Evolutionary conservation across 768 basidiomycete genomes (phyloP).

Genomic region (Trametes cinnabarina): DNA sequence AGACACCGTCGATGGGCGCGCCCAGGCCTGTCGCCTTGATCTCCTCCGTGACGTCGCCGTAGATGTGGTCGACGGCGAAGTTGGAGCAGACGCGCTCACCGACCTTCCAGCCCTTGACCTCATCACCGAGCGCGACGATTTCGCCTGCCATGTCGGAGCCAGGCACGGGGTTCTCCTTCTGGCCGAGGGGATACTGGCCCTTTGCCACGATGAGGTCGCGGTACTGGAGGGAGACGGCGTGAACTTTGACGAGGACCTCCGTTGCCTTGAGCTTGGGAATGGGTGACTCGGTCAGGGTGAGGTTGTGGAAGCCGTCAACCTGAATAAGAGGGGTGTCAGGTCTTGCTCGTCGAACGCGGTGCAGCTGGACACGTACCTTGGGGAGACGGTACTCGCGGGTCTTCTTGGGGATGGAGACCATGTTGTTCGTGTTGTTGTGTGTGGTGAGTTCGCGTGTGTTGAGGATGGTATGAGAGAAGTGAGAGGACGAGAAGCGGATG

Average conservation of each 20-base stretch:
- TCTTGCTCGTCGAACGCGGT: not conserved
- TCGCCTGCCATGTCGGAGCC: constrained; percentile 58
- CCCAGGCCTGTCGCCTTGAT: constrained; percentile 42
- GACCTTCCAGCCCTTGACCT: constrained; percentile 45
- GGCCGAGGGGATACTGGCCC: constrained; percentile 39
- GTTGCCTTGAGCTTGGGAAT: constrained; percentile 37
- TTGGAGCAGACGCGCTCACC: constrained; percentile 61
- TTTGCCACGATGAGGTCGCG: constrained; percentile 47
- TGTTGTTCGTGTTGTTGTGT: not conserved
- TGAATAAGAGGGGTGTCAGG: not conserved
- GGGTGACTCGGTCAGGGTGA: constrained; percentile 27
- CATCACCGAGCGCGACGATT: constrained; percentile 43
- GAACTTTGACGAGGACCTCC: constrained; percentile 55
- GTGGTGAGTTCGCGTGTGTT: not conserved
- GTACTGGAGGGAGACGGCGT: constrained; percentile 55
- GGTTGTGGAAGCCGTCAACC: constrained; percentile 29
- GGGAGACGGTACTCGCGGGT: constrained; percentile 26
- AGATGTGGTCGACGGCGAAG: constrained; percentile 46
- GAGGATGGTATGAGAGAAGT: not conserved
- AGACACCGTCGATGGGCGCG: constrained; percentile 47
- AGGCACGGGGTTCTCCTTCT: constrained; percentile 28
- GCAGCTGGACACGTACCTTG: constrained; percentile 9
- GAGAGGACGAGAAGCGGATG: not conserved
- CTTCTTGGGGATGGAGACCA: constrained; percentile 20
- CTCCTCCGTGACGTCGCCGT: constrained; percentile 41